Base-by-base conservation (phyloP, 2,329 filamentous ascomycete genomes). In the Cytospora chrysosperma region DNA sequence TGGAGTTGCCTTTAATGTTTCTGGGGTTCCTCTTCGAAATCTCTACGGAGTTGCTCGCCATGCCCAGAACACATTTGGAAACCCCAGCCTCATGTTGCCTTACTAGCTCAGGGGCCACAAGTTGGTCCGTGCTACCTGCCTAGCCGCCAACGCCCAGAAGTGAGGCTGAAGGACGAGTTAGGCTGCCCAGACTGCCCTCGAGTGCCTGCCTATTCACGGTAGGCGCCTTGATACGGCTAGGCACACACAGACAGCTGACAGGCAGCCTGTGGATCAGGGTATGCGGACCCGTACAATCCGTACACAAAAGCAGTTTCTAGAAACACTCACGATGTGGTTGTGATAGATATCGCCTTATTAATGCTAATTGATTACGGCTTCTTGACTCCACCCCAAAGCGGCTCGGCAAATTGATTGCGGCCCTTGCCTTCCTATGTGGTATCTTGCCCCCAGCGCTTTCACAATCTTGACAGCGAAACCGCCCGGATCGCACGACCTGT, bases 81-180 rank as follows among this genome's bases (percentile, higher is more conserved):
- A 28, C 51, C 26, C 26, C 59, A 61, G 59, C 59, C 59, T 61
- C 59, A 61, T 50, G 37, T 55, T 21, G 27, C 34, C 43, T 19
- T 27, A 32, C 17, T 53, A 28, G 51, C n/a, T 37, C 59, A 55
- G 40, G 59, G 59, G 37, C 59, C 51, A 43, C 51, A 49, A 1
- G 17, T 37, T 37, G 59, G 59, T 55, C 59, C 59, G 59, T 61
- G 59, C 51, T 51, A 61, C 40, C 21, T 55, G 59, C 51, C 59
- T 55, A 61, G 58, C 34, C 55, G 49, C 56, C 34, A 61, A 61
- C 56, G n/a, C 43, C 43, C n/a, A 53, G 27, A 49, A 49, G 40
- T 61, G 59, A 61, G 59, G 59, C 59, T 61, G 59, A 61, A 50
- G 30, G 37, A 21, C 26, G 12, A n/a, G 13, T 47, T 21, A 27